Evolutionary conservation across 306 rosid genomes (phyloP).

Genomic region (Urtica urens): DNA sequence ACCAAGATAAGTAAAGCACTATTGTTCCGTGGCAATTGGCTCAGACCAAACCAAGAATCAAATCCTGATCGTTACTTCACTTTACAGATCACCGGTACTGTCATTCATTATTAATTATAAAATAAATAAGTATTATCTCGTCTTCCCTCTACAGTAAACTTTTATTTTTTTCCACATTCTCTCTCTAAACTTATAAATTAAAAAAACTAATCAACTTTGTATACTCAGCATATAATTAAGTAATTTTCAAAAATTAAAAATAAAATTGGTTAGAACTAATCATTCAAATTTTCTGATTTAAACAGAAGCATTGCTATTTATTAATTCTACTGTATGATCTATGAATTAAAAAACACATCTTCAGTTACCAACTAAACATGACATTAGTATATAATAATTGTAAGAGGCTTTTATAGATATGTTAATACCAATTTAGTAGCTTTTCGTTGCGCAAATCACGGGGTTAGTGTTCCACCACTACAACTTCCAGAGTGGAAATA

Average conservation of each 20-base stretch:
- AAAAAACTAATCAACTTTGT: constrained; percentile 8
- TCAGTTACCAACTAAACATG: too few relatives aligned
- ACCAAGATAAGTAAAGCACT: too few relatives aligned
- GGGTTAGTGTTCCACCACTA: constrained; percentile 11
- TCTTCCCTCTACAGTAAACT: not conserved
- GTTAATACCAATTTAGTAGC: constrained; percentile 13
- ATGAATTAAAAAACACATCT: too few relatives aligned
- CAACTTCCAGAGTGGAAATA: not conserved
- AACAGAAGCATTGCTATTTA: too few relatives aligned
- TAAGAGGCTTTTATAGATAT: not conserved
- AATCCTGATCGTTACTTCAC: constrained; percentile 20
- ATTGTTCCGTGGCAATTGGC: constrained; percentile 11
- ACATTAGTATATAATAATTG: too few relatives aligned
- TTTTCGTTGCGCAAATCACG: constrained; percentile 22
- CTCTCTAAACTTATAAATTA: not conserved
- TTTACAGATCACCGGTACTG: constrained; percentile 6
- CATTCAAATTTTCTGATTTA: too few relatives aligned
- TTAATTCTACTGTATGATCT: too few relatives aligned
- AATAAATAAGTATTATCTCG: not conserved
- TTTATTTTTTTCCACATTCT: not conserved
- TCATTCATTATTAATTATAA: too few relatives aligned
- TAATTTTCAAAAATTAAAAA: too few relatives aligned
- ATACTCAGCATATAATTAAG: not conserved
- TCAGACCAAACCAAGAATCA: constrained; percentile 3
- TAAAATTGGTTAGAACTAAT: too few relatives aligned